A percentile compares a stretch with the other conserved stretches of the same genome.
These are phyloP conservation scores for Kregervanrija delftensis DNA, from an alignment of 805 yeast species.

Conservation along the genomic window DNA sequence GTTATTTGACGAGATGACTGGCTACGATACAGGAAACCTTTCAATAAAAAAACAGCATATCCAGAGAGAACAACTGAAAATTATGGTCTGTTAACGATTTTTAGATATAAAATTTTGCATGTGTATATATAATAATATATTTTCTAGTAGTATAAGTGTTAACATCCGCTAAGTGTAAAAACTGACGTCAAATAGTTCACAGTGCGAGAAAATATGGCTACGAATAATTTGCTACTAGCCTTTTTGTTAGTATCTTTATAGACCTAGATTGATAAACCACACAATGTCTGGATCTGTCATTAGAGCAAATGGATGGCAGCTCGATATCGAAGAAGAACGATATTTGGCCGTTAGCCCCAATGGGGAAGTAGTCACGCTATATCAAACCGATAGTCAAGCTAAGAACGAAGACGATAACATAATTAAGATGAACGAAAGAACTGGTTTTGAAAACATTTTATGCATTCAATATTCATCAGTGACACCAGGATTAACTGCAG, in stretches of 20 bases:
- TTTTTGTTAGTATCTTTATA: no score
- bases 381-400: slow-evolving; percentile 41
- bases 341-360: slow-evolving; percentile 68
- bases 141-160: no score
- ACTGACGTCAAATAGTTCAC: no score
- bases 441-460: slow-evolving; percentile 63
- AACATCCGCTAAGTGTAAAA: no score
- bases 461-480: slow-evolving; percentile 56
- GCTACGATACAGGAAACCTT: slow-evolving; percentile 16
- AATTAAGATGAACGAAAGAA: slow-evolving; percentile 41
- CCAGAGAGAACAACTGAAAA: slow-evolving; percentile 31
- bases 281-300: slow-evolving; percentile 53
- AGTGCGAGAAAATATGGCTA: no score
- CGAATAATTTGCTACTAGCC: no score
- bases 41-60: slow-evolving; percentile 28
- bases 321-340: slow-evolving; percentile 42
- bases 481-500: slow-evolving; percentile 55
- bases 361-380: slow-evolving; percentile 71
- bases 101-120: no score
- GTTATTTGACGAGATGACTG: slow-evolving; percentile 40
- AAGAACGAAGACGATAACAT: slow-evolving; percentile 42
- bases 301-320: slow-evolving; percentile 57
- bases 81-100: slow-evolving; percentile 14
- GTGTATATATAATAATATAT: no score
- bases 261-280: neutral